Evolutionary conservation across 176 grass and related monocot genomes (phyloP).

Genomic region (Chrysopogon serrulatus): DNA sequence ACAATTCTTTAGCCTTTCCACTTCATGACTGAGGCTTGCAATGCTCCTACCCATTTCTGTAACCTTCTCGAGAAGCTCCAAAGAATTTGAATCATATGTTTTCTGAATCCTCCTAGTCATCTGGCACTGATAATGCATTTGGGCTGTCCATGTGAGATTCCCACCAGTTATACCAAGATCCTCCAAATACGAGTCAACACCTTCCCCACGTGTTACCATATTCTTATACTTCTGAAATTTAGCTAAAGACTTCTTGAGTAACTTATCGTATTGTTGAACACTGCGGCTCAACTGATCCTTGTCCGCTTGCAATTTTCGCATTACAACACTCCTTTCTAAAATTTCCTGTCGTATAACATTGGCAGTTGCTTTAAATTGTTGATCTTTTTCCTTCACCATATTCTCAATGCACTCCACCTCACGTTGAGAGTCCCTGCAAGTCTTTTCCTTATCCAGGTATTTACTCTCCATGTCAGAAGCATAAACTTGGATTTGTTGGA

Average conservation of each 20-base stretch:
- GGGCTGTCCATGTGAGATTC: not conserved
- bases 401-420: not conserved
- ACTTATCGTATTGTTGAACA: not conserved
- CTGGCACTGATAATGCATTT: not conserved
- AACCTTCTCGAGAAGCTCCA: not conserved
- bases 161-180: not conserved
- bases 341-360: not conserved
- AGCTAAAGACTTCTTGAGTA: not conserved
- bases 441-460: not conserved
- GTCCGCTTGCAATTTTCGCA: not conserved
- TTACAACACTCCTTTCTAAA: not conserved
- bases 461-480: not conserved
- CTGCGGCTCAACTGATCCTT: not conserved
- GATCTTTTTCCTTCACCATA: not conserved
- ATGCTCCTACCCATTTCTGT: not conserved
- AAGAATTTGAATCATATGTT: not conserved
- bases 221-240: slow-evolving; percentile 2
- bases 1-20: slow-evolving; percentile 22
- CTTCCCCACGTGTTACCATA: not conserved
- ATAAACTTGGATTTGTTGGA: not conserved
- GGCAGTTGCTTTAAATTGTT: not conserved
- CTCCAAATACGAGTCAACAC: not conserved
- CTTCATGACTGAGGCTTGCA: not conserved
- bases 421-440: not conserved
- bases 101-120: not conserved